phyloP scores from a whole-genome alignment of 106 monocot genomes.

The Apostasia shenzhenica region DNA sequence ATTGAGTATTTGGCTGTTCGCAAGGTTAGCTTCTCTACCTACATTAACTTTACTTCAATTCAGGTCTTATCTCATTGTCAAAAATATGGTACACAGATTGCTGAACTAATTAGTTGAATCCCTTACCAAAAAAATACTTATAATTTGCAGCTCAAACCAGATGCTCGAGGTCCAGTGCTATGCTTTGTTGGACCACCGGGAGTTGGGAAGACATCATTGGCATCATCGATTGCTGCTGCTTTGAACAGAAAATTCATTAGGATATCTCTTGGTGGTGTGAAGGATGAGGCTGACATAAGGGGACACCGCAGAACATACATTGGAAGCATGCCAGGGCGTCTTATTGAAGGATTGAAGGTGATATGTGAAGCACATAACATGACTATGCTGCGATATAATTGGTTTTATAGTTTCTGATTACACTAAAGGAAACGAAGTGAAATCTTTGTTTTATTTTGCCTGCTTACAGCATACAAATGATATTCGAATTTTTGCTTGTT shows the following conservation, averaged over 20 bases:
- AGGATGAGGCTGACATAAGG: constrained; percentile 98
- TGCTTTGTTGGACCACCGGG: constrained; percentile 99
- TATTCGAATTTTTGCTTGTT: too few species aligned
- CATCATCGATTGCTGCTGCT: constrained; percentile 94
- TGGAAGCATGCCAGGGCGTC: constrained; percentile 99
- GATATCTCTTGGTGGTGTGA: constrained; percentile 96
- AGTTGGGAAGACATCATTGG: constrained; percentile 98
- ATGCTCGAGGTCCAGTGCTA: constrained; percentile 90
- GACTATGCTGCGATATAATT: too few species aligned
- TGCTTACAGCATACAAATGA: too few species aligned
- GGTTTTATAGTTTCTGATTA: too few species aligned
- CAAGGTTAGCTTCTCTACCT: constrained; percentile 37
- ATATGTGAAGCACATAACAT: not conserved
- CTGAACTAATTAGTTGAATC: too few species aligned
- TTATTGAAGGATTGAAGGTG: constrained; percentile 97
- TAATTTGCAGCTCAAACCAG: constrained; percentile 86
- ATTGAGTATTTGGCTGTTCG: constrained; percentile 98
- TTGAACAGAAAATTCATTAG: constrained; percentile 88
- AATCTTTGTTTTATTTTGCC: too few species aligned
- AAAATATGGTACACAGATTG: too few species aligned
- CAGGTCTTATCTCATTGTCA: too few species aligned
- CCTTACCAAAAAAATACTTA: not conserved
- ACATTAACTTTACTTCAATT: too few species aligned
- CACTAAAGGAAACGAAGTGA: too few species aligned
- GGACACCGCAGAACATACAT: constrained; percentile 97